Evolutionary conservation across 371 early-diverging fungal genomes (phyloP).

Genomic region (Mortierella sp.): DNA sequence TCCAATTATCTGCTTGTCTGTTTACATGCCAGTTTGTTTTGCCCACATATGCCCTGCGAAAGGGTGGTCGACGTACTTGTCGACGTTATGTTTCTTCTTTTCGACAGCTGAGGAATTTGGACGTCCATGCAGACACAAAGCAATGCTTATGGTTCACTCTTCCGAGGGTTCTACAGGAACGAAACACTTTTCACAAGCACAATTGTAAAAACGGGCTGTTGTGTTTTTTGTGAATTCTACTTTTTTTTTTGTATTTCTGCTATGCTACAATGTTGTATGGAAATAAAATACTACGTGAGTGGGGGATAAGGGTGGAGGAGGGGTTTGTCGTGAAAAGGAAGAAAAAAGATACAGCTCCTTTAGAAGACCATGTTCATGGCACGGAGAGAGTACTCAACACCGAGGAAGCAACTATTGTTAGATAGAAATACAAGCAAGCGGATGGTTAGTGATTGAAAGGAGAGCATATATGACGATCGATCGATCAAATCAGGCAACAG

Average conservation of each 20-base stretch:
- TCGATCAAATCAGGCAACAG: not conserved
- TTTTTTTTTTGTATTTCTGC: constrained; percentile 12
- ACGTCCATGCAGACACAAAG: no score
- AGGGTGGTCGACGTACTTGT: no score
- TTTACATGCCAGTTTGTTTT: no score
- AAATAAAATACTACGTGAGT: constrained; percentile 14
- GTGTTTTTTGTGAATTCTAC: not conserved
- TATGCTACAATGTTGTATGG: constrained; percentile 16
- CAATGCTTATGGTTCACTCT: no score
- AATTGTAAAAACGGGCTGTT: no score
- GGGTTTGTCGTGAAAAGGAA: not conserved
- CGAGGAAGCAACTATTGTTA: constrained; percentile 72
- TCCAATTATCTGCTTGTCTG: not conserved
- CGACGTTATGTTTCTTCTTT: no score
- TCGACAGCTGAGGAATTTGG: no score
- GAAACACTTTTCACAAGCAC: no score
- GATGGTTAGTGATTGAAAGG: not conserved
- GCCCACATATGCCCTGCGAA: no score
- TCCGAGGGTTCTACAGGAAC: no score
- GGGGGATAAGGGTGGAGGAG: not conserved
- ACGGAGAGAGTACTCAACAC: constrained; percentile 76
- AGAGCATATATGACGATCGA: constrained; percentile 36
- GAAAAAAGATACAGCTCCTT: not conserved
- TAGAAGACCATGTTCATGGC: constrained; percentile 79
- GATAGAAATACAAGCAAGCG: not conserved